Percentiles rank a stretch among this genome's conserved stretches.
phyloP scores from a whole-genome alignment of 1,284 basidiomycete genomes.

The Fomitopsis palustris region DNA sequence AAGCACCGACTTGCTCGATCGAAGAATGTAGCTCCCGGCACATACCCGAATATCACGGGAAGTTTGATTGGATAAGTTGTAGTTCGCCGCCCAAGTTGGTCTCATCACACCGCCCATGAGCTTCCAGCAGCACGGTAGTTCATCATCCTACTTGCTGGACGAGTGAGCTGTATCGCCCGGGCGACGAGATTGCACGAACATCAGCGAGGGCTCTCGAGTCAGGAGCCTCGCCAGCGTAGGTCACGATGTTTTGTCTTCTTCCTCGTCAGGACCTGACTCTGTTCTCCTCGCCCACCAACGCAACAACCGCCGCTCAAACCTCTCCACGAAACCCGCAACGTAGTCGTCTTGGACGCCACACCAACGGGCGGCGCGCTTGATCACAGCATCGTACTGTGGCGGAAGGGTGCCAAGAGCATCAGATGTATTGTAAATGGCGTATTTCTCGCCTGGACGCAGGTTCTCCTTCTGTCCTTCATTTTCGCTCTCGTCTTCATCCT shows the following conservation, averaged over 20 bases:
- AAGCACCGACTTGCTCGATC: no score
- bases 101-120: no score
- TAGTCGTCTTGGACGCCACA: slow-evolving; percentile 48
- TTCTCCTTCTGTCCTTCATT: slow-evolving; percentile 7
- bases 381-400: slow-evolving; percentile 43
- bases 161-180: no score
- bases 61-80: no score
- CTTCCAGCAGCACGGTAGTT: no score
- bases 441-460: slow-evolving; percentile 49
- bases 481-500: background rate
- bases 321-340: slow-evolving; percentile 50
- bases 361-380: slow-evolving; percentile 47
- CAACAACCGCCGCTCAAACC: slow-evolving; percentile 55
- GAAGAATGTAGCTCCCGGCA: no score
- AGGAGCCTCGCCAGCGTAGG: background rate
- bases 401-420: slow-evolving; percentile 59
- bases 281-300: slow-evolving; percentile 40
- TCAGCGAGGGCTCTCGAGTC: no score
- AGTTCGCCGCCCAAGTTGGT: no score
- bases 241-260: background rate
- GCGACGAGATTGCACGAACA: no score
- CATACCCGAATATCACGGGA: no score
- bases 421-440: slow-evolving; percentile 54
- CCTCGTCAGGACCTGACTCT: slow-evolving; percentile 1
- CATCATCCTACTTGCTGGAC: no score